Evolutionary conservation across 1,284 basidiomycete species (phyloP).

Genomic region (Leccinum pallidistipes): DNA sequence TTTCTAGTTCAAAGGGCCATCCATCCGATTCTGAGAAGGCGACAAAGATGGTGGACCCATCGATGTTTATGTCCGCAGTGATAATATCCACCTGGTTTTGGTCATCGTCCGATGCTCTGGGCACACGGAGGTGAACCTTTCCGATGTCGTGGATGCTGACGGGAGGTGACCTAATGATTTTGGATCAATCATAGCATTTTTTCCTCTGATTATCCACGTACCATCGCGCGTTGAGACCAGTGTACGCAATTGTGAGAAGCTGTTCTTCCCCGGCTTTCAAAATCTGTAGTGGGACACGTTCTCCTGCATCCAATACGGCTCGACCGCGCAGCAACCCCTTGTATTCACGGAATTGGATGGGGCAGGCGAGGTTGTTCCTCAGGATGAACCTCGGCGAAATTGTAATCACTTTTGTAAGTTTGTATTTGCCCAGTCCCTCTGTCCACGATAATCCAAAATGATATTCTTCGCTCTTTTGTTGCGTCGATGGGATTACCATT

Average conservation of each 20-base stretch:
- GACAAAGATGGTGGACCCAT: conserved; percentile 90
- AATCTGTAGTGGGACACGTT: conserved; percentile 71
- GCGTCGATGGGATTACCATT: conserved; percentile 71
- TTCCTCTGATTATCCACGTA: conserved; percentile 33
- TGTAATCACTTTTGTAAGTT: conserved; percentile 93
- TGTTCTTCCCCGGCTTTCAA: conserved; percentile 69
- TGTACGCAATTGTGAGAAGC: conserved; percentile 81
- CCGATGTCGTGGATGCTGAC: conserved; percentile 95
- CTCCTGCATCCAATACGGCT: conserved; percentile 65
- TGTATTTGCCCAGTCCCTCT: conserved; percentile 96
- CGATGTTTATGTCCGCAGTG: conserved; percentile 81
- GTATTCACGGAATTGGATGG: conserved; percentile 85
- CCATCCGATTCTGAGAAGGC: conserved; percentile 69
- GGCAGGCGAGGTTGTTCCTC: conserved; percentile 74
- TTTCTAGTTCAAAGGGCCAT: conserved; percentile 94
- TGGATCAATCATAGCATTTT: conserved; percentile 1
- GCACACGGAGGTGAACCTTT: conserved; percentile 75
- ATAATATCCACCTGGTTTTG: conserved; percentile 58
- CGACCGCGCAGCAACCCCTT: conserved; percentile 71
- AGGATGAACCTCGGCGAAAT: conserved; percentile 90
- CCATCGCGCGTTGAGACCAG: conserved; percentile 87
- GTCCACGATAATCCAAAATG: conserved; percentile 91
- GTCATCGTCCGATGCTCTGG: conserved; percentile 37
- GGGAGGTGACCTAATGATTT: conserved; percentile 77
- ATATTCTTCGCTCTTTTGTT: conserved; percentile 74